A percentile compares a stretch with the other conserved stretches of the same genome.
Evolutionary conservation across 495 filamentous ascomycete genomes (phyloP).

Genomic region (Pyrenopolyporus hunteri): DNA sequence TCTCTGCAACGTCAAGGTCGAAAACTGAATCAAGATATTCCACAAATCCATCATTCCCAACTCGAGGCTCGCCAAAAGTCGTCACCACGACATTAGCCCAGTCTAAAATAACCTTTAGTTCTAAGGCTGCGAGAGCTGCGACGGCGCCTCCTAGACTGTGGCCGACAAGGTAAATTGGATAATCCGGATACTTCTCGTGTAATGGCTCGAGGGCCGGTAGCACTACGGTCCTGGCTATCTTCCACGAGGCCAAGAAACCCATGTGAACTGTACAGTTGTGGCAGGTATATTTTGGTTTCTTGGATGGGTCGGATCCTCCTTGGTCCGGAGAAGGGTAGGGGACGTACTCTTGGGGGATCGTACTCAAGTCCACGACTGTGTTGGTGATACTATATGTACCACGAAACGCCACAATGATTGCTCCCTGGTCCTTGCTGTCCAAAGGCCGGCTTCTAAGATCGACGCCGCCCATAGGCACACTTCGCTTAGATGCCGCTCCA

Average conservation of each 20-base stretch:
- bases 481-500: slow-evolving; percentile 10
- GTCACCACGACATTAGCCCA: slow-evolving; percentile 75
- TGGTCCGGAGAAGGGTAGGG: slow-evolving; percentile 72
- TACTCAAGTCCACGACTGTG: slow-evolving; percentile 85
- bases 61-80: slow-evolving; percentile 89
- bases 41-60: slow-evolving; percentile 77
- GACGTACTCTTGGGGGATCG: slow-evolving; percentile 85
- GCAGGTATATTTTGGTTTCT: slow-evolving; percentile 58
- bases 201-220: slow-evolving; percentile 63
- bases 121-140: slow-evolving; percentile 82
- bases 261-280: slow-evolving; percentile 87
- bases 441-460: no score
- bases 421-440: slow-evolving; percentile 25
- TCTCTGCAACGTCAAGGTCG: slow-evolving; percentile 44
- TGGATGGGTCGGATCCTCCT: slow-evolving; percentile 37
- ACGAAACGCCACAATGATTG: slow-evolving; percentile 88
- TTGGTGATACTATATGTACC: slow-evolving; percentile 94
- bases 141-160: slow-evolving; percentile 95
- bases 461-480: background rate
- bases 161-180: slow-evolving; percentile 78
- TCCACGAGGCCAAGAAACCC: slow-evolving; percentile 87
- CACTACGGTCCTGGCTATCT: slow-evolving; percentile 67
- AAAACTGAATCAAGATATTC: slow-evolving; percentile 73
- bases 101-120: slow-evolving; percentile 57
- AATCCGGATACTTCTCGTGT: slow-evolving; percentile 65